Conservation (phyloP, 768 basidiomycete genomes). For the Panaeolus papilionaceus region DNA sequence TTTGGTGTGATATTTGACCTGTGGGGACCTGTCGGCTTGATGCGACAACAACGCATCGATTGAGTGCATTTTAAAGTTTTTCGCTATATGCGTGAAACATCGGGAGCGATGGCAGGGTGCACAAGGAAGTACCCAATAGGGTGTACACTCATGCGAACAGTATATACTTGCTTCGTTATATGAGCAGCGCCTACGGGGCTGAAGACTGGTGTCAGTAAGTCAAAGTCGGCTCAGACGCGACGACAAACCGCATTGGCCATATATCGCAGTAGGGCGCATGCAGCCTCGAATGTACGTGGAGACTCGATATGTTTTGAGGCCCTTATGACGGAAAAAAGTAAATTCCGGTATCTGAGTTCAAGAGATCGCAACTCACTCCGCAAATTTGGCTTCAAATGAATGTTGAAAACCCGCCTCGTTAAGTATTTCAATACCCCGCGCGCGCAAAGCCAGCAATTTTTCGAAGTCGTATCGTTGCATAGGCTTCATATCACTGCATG, state of each 20-base stretch:
- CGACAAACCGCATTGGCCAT: neutral
- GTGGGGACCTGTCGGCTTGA: constrained; percentile 33
- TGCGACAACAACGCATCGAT: constrained; percentile 41
- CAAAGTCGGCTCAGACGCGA: neutral
- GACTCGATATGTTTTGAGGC: neutral
- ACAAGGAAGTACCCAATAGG: constrained; percentile 39
- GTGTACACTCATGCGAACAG: constrained; percentile 27
- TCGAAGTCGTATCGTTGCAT: constrained; percentile 61
- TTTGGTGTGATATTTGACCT: constrained; percentile 35
- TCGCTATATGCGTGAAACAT: constrained; percentile 48
- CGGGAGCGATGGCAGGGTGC: constrained; percentile 44
- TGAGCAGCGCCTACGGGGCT: neutral
- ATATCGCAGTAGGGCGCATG: neutral
- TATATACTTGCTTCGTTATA: neutral
- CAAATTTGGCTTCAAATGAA: constrained; percentile 13
- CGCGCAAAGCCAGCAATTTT: constrained; percentile 42
- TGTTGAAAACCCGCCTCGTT: neutral
- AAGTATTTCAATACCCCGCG: constrained; percentile 20
- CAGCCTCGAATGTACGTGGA: constrained; percentile 1
- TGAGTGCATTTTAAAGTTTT: constrained; percentile 41
- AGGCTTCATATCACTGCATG: constrained; percentile 64
- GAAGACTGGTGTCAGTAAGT: neutral
- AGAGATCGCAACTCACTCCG: constrained; percentile 19
- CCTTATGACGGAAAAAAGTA: neutral
- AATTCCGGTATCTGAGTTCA: neutral